phyloP scores from a whole-genome alignment of 1,284 basidiomycete genomes.

The Lentinula novae-zelandiae region DNA sequence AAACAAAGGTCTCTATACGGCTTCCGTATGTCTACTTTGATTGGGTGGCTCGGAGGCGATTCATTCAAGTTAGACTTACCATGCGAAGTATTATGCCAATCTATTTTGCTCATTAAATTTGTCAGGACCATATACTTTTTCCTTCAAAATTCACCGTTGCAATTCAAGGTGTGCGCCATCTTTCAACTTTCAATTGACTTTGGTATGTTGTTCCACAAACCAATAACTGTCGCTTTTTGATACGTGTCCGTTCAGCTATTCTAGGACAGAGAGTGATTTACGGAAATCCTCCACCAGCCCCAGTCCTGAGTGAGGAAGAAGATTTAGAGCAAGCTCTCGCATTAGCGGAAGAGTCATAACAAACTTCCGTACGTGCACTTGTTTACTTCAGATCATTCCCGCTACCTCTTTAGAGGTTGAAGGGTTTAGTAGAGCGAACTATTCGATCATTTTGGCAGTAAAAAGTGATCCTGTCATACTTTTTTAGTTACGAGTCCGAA shows the following conservation, averaged over 20 bases:
- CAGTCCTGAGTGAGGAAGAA: slow-evolving; percentile 51
- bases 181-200: slow-evolving; percentile 78
- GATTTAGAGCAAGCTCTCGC: slow-evolving; percentile 72
- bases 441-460: no score
- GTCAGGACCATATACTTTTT: slow-evolving; percentile 78
- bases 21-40: slow-evolving; percentile 76
- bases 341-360: slow-evolving; percentile 46
- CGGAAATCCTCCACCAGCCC: slow-evolving; percentile 57
- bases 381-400: no score
- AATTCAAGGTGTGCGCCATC: slow-evolving; percentile 77
- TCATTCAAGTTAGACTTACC: slow-evolving; percentile 63
- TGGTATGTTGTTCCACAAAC: slow-evolving; percentile 42
- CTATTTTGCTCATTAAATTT: slow-evolving; percentile 4
- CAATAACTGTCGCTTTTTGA: slow-evolving; percentile 7
- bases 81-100: slow-evolving; percentile 4
- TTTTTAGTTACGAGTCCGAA: no score
- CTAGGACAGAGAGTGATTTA: slow-evolving; percentile 68
- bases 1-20: slow-evolving; percentile 78
- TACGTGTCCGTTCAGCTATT: slow-evolving; percentile 46
- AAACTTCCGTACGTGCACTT: not conserved
- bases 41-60: slow-evolving; percentile 83
- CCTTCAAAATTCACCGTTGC: slow-evolving; percentile 61
- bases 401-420: no score
- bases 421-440: no score
- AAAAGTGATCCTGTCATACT: no score